Conservation (phyloP, 176 grass and related monocot genomes). For the Musa beccarii region DNA sequence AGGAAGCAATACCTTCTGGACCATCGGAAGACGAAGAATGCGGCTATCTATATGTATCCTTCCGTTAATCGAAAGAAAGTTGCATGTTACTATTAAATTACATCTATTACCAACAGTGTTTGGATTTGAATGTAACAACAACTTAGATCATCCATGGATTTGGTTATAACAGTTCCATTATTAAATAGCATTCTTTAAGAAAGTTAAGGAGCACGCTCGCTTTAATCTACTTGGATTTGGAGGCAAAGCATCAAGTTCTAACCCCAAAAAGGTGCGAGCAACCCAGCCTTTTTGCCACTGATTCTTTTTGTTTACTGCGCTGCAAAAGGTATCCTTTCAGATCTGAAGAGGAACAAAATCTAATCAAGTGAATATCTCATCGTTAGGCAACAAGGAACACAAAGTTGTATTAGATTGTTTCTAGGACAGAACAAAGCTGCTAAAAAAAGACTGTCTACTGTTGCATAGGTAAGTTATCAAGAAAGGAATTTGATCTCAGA, state of each 20-base stretch:
- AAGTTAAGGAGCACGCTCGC: slow-evolving; percentile 20
- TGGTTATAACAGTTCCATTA: background rate
- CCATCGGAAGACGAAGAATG: slow-evolving; percentile 36
- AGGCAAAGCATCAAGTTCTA: slow-evolving; percentile 27
- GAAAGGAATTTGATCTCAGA: slow-evolving; percentile 21
- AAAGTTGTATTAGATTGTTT: background rate
- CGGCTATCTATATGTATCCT: too few species aligned
- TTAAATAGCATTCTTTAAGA: slow-evolving; percentile 1
- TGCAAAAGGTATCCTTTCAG: slow-evolving; percentile 2
- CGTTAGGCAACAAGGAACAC: background rate
- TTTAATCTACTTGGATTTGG: slow-evolving; percentile 7
- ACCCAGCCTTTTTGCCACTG: background rate
- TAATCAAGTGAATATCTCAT: background rate
- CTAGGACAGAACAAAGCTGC: background rate
- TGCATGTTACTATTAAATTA: too few species aligned
- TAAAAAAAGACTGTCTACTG: background rate
- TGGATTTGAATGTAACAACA: too few species aligned
- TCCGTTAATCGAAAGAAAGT: too few species aligned
- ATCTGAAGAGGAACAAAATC: slow-evolving; percentile 15
- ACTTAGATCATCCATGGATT: background rate
- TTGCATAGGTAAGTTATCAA: slow-evolving; percentile 13
- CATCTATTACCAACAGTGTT: too few species aligned
- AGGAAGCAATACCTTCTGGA: slow-evolving; percentile 71
- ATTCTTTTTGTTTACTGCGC: background rate
- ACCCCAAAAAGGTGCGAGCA: slow-evolving; percentile 1